Conservation (phyloP, 768 basidiomycete genomes). For the Leccinellum luteum region DNA sequence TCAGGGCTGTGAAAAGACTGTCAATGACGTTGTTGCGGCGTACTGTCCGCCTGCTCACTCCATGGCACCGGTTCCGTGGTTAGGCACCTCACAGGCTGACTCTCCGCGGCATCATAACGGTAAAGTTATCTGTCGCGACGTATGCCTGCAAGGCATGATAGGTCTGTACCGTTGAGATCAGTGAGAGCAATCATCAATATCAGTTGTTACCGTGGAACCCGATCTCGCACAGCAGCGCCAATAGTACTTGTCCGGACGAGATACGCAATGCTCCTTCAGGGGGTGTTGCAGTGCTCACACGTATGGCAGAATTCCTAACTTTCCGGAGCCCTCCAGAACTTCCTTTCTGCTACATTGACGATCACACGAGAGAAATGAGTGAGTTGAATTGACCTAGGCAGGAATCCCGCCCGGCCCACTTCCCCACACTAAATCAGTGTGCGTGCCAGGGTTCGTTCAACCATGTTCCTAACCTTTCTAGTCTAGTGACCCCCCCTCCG, state of each 20-base stretch:
- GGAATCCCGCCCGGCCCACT: background rate
- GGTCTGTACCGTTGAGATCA: slow-evolving; percentile 4
- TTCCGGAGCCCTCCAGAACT: background rate
- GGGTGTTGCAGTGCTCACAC: background rate
- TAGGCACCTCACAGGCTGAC: slow-evolving; percentile 8
- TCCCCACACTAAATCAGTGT: background rate
- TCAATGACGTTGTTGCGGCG: slow-evolving; percentile 11
- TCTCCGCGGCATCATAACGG: slow-evolving; percentile 20
- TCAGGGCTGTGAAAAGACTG: slow-evolving; percentile 21
- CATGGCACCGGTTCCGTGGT: slow-evolving; percentile 23
- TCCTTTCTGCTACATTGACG: background rate
- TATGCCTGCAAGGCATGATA: slow-evolving; percentile 4
- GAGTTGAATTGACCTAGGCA: background rate
- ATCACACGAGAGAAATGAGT: background rate
- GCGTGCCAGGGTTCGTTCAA: slow-evolving; percentile 2
- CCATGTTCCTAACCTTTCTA: slow-evolving; percentile 3
- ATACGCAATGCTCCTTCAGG: background rate
- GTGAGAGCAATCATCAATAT: background rate
- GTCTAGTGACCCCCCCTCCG: background rate
- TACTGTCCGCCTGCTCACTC: slow-evolving; percentile 16
- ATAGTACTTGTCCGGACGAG: background rate
- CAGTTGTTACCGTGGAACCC: background rate
- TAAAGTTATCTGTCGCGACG: slow-evolving; percentile 6
- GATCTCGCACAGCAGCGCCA: background rate
- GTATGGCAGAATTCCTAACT: background rate